A percentile compares a stretch with the other conserved stretches of the same genome.
phyloP scores from a whole-genome alignment of 2,329 filamentous ascomycete genomes.

The Fonsecaea pugnacius region DNA sequence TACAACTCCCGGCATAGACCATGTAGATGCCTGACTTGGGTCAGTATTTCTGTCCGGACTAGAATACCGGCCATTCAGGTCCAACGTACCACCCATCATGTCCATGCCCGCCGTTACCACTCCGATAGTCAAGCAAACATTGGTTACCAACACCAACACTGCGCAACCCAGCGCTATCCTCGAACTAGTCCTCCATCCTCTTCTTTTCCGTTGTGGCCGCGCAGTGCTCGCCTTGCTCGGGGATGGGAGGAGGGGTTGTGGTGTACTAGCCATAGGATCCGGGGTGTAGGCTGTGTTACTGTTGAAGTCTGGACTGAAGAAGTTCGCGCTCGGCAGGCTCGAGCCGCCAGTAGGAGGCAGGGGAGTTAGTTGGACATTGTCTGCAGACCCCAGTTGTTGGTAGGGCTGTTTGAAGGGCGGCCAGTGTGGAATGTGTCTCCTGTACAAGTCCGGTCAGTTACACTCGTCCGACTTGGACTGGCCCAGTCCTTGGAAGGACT shows the following conservation, averaged over 20 bases:
- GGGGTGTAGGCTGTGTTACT: conserved; percentile 33
- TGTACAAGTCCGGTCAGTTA: conserved; percentile 17
- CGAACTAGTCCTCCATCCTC: conserved; percentile 35
- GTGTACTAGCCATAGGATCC: conserved; percentile 25
- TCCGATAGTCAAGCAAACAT: conserved; percentile 32
- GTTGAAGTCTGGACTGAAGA: conserved; percentile 32
- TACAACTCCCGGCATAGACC: conserved; percentile 33
- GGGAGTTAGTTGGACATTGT: conserved; percentile 33
- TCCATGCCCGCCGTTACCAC: conserved; percentile 24
- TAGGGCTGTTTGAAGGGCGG: conserved; percentile 35
- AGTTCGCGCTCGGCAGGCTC: conserved; percentile 25
- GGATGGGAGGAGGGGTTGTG: conserved; percentile 21
- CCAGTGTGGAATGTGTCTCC: conserved; percentile 32
- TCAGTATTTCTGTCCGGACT: neutral
- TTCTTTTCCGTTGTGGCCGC: conserved; percentile 16
- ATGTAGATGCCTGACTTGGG: conserved; percentile 18
- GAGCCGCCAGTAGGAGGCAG: conserved; percentile 28
- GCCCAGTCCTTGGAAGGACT: neutral
- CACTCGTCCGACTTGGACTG: neutral
- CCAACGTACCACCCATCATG: conserved; percentile 27
- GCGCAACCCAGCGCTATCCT: conserved; percentile 32
- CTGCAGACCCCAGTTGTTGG: conserved; percentile 32
- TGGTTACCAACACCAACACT: conserved; percentile 30
- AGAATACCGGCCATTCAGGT: neutral
- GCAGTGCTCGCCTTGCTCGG: conserved; percentile 18